Base-by-base conservation (phyloP, 2,329 filamentous ascomycete species). In the Pseudodiploospora longispora region DNA sequence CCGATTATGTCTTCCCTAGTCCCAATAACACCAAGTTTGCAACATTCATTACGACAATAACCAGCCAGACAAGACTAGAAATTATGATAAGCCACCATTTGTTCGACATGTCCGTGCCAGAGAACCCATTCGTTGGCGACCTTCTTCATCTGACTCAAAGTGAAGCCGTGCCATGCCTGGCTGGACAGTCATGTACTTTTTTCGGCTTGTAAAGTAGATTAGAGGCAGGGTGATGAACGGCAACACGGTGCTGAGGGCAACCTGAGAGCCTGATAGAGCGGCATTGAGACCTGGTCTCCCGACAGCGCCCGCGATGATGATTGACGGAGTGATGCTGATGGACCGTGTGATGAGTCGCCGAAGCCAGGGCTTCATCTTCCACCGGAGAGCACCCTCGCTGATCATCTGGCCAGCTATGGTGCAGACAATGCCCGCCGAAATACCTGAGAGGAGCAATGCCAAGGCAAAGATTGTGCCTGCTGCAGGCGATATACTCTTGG, bases 371-470 rank as follows among this genome's bases (percentile, higher is more conserved):
- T 73, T 72, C 30, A 90, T 64, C 5, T 67, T 78, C 85, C 87
- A 89, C 38, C 80, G 78, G 37, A 95, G 62, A 48, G 88, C 86
- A 6, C 88, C 88, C 61, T 94, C 88, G 50, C 80, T 83, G 27
- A 95, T 83, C 82, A 95, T 93, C 61, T 95, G 88, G 0, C 88
- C 88, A 0, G 88, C 78, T 53, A 95, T 93, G 1, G 89, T 95
- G 66, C 88, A 94, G 3, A 94, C 83, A 32, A 95, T 87, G 5
- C 88, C 88, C 0, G 88, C 88, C 0, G 82, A 87, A 9, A 87
- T 76, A 6, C 88, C 88, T 0, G 84, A 90, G 1, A 94, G 76
- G 0, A 95, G 74, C 1, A 95, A 69, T 0, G 88, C 87, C 3
- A 94, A 70, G 0, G 87, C 87, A 51, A 95, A 95, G n/a, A 95